Percentiles rank a stretch among this genome's conserved stretches.
Conservation (phyloP, 495 filamentous ascomycete species). For the Choiromyces venosus region DNA sequence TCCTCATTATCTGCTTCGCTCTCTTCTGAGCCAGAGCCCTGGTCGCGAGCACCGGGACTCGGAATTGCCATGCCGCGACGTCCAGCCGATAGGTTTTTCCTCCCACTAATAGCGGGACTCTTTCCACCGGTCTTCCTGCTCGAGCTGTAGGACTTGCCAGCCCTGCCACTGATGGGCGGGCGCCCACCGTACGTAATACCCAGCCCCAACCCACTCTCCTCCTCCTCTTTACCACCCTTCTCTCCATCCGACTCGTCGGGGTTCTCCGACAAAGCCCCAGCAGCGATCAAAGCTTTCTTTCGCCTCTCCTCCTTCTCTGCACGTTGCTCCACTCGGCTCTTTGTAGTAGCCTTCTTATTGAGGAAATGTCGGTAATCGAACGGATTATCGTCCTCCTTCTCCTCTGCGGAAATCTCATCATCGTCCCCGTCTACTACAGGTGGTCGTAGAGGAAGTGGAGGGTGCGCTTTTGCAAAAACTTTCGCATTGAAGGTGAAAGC, state of each 20-base stretch:
- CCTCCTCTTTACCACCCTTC: conserved; percentile 9
- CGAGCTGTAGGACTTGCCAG: conserved; percentile 11
- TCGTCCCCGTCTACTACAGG: conserved; percentile 34
- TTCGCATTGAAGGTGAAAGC: conserved; percentile 40
- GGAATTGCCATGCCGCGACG: conserved; percentile 14
- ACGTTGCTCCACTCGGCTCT: conserved; percentile 33
- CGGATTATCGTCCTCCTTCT: conserved; percentile 38
- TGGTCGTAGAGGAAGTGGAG: conserved; percentile 27
- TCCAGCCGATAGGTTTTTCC: conserved; percentile 23
- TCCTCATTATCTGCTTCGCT: conserved; percentile 38
- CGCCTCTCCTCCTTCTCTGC: conserved; percentile 36
- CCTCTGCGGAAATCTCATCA: conserved; percentile 26
- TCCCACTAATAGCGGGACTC: conserved; percentile 5
- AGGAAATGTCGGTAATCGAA: conserved; percentile 41
- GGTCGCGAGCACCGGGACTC: conserved; percentile 10
- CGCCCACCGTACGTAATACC: conserved; percentile 27
- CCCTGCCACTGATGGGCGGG: conserved; percentile 18
- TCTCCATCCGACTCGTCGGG: conserved; percentile 24
- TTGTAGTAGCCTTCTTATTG: conserved; percentile 37
- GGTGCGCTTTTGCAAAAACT: conserved; percentile 33
- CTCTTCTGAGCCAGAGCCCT: conserved; percentile 29
- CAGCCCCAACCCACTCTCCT: conserved; percentile 26
- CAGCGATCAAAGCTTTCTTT: conserved; percentile 37
- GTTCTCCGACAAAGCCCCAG: conserved; percentile 30
- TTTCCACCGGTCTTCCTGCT: conserved; percentile 29